Evolutionary conservation across 2,329 filamentous ascomycete species (phyloP).

Genomic region (Colletotrichum siamense): DNA sequence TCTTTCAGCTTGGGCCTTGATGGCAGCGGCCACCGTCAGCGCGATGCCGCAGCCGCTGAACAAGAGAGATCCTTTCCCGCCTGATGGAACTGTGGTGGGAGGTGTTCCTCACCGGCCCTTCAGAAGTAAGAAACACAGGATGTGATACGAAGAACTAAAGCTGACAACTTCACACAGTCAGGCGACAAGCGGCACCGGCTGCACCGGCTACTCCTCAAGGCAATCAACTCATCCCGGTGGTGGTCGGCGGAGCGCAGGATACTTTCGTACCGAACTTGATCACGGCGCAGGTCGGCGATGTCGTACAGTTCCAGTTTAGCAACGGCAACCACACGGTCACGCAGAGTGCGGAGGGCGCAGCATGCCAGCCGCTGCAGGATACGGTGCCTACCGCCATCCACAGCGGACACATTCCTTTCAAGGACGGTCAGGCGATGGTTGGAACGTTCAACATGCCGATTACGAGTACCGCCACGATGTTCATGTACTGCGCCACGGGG

Average conservation of each 20-base stretch:
- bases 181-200: conserved; percentile 8
- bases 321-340: conserved; percentile 50
- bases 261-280: conserved; percentile 43
- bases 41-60: conserved; percentile 11
- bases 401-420: conserved; percentile 45
- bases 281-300: conserved; percentile 38
- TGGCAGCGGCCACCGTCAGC: conserved; percentile 5
- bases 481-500: conserved; percentile 54
- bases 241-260: conserved; percentile 41
- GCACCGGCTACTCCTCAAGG: conserved; percentile 13
- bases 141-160: background rate
- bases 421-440: conserved; percentile 38
- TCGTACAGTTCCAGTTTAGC: conserved; percentile 49
- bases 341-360: conserved; percentile 36
- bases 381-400: conserved; percentile 37
- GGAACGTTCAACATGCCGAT: conserved; percentile 54
- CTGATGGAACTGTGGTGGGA: conserved; percentile 9
- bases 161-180: background rate
- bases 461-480: conserved; percentile 49
- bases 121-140: background rate
- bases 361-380: conserved; percentile 44
- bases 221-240: conserved; percentile 32
- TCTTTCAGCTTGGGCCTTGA: background rate
- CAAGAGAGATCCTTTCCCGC: conserved; percentile 10
- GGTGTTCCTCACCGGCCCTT: conserved; percentile 9